Conservation (phyloP, 2,329 filamentous ascomycete species). For the Exophiala xenobiotica region DNA sequence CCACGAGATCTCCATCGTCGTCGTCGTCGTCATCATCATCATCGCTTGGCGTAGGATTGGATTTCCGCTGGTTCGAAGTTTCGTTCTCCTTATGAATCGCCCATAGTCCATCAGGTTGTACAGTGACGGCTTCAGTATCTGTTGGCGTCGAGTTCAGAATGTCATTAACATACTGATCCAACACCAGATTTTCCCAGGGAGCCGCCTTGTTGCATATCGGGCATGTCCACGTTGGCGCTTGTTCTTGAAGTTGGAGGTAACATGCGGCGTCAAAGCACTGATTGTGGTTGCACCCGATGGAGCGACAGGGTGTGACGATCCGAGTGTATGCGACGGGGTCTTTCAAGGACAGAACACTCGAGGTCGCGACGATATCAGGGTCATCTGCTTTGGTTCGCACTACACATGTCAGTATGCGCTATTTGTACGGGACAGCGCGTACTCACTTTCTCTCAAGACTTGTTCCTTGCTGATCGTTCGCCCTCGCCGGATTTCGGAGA, state of each 20-base stretch:
- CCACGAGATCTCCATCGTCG: constrained; percentile 53
- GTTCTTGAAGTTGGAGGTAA: constrained; percentile 90
- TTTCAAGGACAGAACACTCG: constrained; percentile 84
- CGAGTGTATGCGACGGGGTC: constrained; percentile 87
- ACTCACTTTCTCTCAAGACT: constrained; percentile 77
- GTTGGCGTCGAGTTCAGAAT: constrained; percentile 73
- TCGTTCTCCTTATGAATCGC: constrained; percentile 20
- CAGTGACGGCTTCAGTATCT: constrained; percentile 78
- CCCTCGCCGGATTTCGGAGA: constrained; percentile 62
- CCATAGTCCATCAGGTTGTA: constrained; percentile 87
- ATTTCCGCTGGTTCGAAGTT: constrained; percentile 38
- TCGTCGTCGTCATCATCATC: constrained; percentile 48
- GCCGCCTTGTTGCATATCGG: constrained; percentile 86
- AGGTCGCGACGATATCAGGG: constrained; percentile 84
- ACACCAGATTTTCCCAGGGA: constrained; percentile 75
- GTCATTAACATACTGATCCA: constrained; percentile 89
- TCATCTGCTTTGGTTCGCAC: constrained; percentile 81
- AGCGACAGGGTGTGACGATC: constrained; percentile 76
- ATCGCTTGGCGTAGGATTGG: constrained; percentile 38
- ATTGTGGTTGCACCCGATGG: constrained; percentile 77
- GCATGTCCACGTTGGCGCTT: constrained; percentile 95
- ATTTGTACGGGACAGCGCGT: constrained; percentile 1
- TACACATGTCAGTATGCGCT: constrained; percentile 41
- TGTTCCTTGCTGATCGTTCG: constrained; percentile 71
- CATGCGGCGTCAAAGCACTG: constrained; percentile 94